Percentiles rank a stretch among this genome's conserved stretches.
These are phyloP conservation scores for Didymella segeticola DNA, from an alignment of 2,329 filamentous ascomycete species.

Conservation along the genomic window DNA sequence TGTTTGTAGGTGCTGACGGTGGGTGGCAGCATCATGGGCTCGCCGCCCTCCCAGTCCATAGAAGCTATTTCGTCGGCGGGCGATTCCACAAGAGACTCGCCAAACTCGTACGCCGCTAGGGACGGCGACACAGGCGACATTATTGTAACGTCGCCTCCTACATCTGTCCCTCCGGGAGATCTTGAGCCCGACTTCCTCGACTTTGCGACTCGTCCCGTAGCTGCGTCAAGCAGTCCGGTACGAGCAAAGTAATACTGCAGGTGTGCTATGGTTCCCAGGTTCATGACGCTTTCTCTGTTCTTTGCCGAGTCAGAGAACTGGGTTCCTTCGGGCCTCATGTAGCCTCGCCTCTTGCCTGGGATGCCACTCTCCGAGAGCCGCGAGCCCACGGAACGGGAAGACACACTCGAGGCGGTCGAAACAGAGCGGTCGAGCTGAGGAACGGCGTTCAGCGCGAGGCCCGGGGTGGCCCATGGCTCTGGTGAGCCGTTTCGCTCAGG, in stretches of 20 bases:
- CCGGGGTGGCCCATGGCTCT: slow-evolving; percentile 68
- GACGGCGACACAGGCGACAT: slow-evolving; percentile 35
- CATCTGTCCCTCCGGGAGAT: slow-evolving; percentile 41
- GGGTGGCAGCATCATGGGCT: slow-evolving; percentile 87
- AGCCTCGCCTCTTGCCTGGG: slow-evolving; percentile 70
- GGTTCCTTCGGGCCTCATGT: slow-evolving; percentile 85
- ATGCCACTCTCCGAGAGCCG: slow-evolving; percentile 53
- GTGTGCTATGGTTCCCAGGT: slow-evolving; percentile 93
- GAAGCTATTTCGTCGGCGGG: slow-evolving; percentile 60
- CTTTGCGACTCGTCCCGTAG: slow-evolving; percentile 83
- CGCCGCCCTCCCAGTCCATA: slow-evolving; percentile 64
- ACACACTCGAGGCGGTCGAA: slow-evolving; percentile 65
- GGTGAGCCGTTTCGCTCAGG: slow-evolving; percentile 60
- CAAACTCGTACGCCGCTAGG: slow-evolving; percentile 36
- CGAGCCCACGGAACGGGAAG: slow-evolving; percentile 68
- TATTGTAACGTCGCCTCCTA: slow-evolving; percentile 35
- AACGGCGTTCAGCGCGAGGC: slow-evolving; percentile 66
- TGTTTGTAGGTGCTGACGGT: slow-evolving; percentile 96
- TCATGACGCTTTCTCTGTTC: slow-evolving; percentile 93
- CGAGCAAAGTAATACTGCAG: slow-evolving; percentile 98
- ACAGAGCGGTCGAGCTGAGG: slow-evolving; percentile 68
- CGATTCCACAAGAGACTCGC: slow-evolving; percentile 57
- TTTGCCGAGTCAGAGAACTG: slow-evolving; percentile 90
- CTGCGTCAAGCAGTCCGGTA: slow-evolving; percentile 90
- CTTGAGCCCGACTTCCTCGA: slow-evolving; percentile 60